These are phyloP conservation scores for Cucumis cinereus DNA, from an alignment of 306 rosid genomes.

Conservation along the genomic window DNA sequence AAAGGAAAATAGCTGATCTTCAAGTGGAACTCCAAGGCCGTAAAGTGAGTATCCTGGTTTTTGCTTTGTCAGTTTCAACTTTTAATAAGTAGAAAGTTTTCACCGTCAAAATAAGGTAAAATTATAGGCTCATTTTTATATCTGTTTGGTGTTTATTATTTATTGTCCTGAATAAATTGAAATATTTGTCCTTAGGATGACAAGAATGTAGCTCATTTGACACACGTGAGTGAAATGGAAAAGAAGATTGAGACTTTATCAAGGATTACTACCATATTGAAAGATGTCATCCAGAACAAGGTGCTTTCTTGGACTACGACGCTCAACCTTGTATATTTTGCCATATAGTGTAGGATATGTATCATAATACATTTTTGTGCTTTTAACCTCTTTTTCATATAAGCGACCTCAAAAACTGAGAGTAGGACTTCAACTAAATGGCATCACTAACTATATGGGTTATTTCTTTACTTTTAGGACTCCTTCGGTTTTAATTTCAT, in stretches of 20 bases:
- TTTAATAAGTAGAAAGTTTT: background rate
- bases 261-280: constrained; percentile 75
- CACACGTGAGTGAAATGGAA: constrained; percentile 90
- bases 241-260: constrained; percentile 76
- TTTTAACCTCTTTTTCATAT: background rate
- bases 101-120: background rate
- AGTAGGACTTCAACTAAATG: background rate
- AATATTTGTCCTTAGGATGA: constrained; percentile 53
- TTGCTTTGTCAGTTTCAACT: background rate
- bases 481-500: background rate
- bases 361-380: background rate
- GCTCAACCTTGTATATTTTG: background rate
- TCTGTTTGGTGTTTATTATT: background rate
- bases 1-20: constrained; percentile 82
- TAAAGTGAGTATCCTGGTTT: constrained; percentile 35
- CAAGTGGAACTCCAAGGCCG: constrained; percentile 99
- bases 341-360: background rate
- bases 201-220: constrained; percentile 87
- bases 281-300: constrained; percentile 96
- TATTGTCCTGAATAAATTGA: constrained; percentile 1
- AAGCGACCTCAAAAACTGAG: background rate
- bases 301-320: constrained; percentile 18
- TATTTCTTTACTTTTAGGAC: background rate
- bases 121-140: too few relatives aligned
- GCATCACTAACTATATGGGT: background rate